Percentiles rank a stretch among this genome's conserved stretches.
Conservation (phyloP, 2,329 filamentous ascomycete genomes). For the Fusarium sp. region DNA sequence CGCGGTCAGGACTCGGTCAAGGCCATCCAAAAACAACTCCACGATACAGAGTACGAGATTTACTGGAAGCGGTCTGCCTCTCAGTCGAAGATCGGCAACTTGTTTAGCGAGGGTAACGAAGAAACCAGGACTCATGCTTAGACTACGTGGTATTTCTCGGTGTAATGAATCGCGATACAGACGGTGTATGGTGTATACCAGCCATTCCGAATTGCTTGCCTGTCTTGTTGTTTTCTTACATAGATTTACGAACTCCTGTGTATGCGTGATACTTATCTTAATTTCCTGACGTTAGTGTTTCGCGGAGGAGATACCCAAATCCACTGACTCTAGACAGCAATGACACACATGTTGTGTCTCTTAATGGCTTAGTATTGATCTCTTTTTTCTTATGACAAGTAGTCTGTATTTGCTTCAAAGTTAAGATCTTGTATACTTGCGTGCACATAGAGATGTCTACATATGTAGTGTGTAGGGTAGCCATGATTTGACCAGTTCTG, state of each 20-base stretch:
- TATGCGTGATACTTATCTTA: not conserved
- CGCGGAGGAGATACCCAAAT: not conserved
- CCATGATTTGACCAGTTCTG: not conserved
- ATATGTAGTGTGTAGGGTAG: not conserved
- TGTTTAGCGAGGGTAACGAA: not conserved
- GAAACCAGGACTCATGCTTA: not conserved
- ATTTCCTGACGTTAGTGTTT: not conserved
- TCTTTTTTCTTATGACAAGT: too few species aligned
- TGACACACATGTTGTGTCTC: too few species aligned
- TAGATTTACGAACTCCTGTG: not conserved
- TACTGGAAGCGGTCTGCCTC: slow-evolving; percentile 15
- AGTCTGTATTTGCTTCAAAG: too few species aligned
- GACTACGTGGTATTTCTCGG: not conserved
- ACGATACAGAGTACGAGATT: slow-evolving; percentile 1
- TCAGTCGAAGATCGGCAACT: not conserved
- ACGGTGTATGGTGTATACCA: not conserved
- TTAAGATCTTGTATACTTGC: too few species aligned
- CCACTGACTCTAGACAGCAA: too few species aligned
- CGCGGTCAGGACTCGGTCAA: slow-evolving; percentile 3
- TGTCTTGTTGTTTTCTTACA: not conserved
- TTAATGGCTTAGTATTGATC: too few species aligned
- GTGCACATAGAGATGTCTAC: too few species aligned
- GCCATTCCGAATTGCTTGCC: not conserved
- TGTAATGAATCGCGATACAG: not conserved
- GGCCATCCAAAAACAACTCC: slow-evolving; percentile 7